A percentile compares a stretch with the other conserved stretches of the same genome.
These are phyloP conservation scores for Scalesia atractyloides DNA, from an alignment of 129 eudicot species.

Conservation along the genomic window DNA sequence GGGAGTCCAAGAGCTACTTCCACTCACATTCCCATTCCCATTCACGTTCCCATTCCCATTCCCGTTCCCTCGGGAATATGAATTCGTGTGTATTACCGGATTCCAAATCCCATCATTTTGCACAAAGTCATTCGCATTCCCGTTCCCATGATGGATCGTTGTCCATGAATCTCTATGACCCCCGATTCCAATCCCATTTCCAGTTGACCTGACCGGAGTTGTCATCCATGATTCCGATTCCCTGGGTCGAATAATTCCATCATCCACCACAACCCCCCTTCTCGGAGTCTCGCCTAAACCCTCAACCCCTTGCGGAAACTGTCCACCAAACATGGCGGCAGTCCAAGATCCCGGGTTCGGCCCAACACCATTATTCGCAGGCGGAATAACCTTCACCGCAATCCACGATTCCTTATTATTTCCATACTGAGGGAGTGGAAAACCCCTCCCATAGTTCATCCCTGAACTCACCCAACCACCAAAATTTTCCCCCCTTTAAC, in stretches of 20 bases:
- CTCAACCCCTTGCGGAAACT: slow-evolving; percentile 6
- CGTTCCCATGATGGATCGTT: slow-evolving; percentile 18
- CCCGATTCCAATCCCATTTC: slow-evolving; percentile 3
- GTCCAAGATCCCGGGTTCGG: slow-evolving; percentile 10
- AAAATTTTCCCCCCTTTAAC: background rate
- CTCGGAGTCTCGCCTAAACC: slow-evolving; percentile 13
- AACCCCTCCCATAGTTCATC: slow-evolving; percentile 54
- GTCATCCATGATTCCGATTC: slow-evolving; percentile 25
- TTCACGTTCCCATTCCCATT: background rate
- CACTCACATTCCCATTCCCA: slow-evolving; percentile 29
- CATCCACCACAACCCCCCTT: slow-evolving; percentile 7
- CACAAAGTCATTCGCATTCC: slow-evolving; percentile 15
- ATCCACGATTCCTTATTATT: slow-evolving; percentile 9
- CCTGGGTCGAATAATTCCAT: slow-evolving; percentile 4
- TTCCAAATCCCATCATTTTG: slow-evolving; percentile 22
- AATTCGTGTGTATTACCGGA: slow-evolving; percentile 12
- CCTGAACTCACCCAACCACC: slow-evolving; percentile 19
- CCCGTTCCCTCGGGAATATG: slow-evolving; percentile 1
- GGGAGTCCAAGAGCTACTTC: slow-evolving; percentile 45
- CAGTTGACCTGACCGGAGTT: background rate
- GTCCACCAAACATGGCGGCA: slow-evolving; percentile 21
- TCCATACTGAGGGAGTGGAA: slow-evolving; percentile 20
- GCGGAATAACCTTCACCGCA: slow-evolving; percentile 10
- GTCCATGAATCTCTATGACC: slow-evolving; percentile 4
- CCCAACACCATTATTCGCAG: slow-evolving; percentile 7